Conservation (phyloP, 129 eudicot species). For the Mikania micrantha region DNA sequence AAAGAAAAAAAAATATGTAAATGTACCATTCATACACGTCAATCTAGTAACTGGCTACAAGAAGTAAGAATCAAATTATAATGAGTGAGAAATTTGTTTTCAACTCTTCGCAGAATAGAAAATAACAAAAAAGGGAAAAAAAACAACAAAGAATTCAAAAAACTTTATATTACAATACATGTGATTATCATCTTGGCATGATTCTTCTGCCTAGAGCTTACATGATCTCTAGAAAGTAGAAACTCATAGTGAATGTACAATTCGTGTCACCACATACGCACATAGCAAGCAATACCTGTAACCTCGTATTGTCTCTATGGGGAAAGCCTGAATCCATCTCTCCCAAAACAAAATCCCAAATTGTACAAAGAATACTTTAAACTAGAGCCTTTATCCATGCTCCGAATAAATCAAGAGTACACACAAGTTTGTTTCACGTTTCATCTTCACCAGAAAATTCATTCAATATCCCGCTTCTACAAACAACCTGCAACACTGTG, state of each 20-base stretch:
- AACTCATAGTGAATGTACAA: constrained; percentile 13
- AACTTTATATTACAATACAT: too few relatives aligned
- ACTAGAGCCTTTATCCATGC: background rate
- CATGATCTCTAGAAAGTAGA: too few relatives aligned
- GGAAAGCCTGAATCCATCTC: background rate
- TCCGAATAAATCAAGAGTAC: background rate
- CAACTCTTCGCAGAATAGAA: too few relatives aligned
- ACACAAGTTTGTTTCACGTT: background rate
- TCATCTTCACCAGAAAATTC: background rate
- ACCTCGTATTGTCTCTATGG: background rate
- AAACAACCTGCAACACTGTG: background rate
- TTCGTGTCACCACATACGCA: constrained; percentile 14
- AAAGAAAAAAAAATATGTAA: too few relatives aligned
- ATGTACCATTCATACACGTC: too few relatives aligned
- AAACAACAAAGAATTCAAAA: too few relatives aligned
- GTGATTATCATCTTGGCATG: background rate
- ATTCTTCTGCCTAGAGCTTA: background rate
- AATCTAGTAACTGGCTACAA: too few relatives aligned
- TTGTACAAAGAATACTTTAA: constrained; percentile 23
- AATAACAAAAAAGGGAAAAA: too few relatives aligned
- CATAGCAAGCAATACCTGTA: background rate
- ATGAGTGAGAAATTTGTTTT: too few relatives aligned
- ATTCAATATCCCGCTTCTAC: background rate
- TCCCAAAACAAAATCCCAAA: background rate
- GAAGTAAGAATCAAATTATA: too few relatives aligned